Evolutionary conservation across 1,284 basidiomycete genomes (phyloP).

Genomic region (Uromyces viciae-fabae): DNA sequence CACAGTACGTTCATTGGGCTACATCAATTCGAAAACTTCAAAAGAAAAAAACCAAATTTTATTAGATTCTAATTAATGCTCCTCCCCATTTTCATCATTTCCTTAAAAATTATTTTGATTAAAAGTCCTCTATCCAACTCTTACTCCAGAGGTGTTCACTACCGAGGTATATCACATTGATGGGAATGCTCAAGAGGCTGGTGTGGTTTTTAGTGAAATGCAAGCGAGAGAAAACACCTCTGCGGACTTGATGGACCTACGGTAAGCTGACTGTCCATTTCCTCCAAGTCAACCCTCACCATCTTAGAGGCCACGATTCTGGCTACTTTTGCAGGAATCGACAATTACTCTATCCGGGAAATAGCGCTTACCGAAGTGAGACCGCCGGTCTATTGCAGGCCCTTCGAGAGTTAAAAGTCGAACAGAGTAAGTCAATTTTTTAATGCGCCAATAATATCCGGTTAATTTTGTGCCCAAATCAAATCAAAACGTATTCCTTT

Average conservation of each 20-base stretch:
- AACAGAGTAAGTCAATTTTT: slow-evolving; percentile 69
- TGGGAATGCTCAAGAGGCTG: slow-evolving; percentile 80
- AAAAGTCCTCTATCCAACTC: slow-evolving; percentile 82
- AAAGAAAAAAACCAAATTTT: background rate
- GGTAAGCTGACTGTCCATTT: slow-evolving; percentile 58
- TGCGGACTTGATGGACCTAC: slow-evolving; percentile 80
- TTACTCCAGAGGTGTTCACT: slow-evolving; percentile 74
- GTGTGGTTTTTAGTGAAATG: slow-evolving; percentile 98
- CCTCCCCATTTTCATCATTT: background rate
- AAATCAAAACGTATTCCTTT: background rate
- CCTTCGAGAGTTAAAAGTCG: slow-evolving; percentile 75
- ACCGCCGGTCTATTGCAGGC: slow-evolving; percentile 94
- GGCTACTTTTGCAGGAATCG: slow-evolving; percentile 62
- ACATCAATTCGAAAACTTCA: too few relatives aligned
- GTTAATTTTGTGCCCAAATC: too few relatives aligned
- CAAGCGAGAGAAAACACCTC: slow-evolving; percentile 92
- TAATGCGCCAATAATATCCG: too few relatives aligned
- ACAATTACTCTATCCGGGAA: slow-evolving; percentile 71
- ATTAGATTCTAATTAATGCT: background rate
- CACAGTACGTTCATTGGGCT: slow-evolving; percentile 58
- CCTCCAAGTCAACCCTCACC: background rate
- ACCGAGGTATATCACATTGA: slow-evolving; percentile 89
- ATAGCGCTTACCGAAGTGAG: slow-evolving; percentile 89
- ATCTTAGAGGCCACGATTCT: background rate
- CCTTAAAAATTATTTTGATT: background rate